These are phyloP conservation scores for Fusarium veterinarium DNA, from an alignment of 2,329 filamentous ascomycete genomes.

Conservation along the genomic window DNA sequence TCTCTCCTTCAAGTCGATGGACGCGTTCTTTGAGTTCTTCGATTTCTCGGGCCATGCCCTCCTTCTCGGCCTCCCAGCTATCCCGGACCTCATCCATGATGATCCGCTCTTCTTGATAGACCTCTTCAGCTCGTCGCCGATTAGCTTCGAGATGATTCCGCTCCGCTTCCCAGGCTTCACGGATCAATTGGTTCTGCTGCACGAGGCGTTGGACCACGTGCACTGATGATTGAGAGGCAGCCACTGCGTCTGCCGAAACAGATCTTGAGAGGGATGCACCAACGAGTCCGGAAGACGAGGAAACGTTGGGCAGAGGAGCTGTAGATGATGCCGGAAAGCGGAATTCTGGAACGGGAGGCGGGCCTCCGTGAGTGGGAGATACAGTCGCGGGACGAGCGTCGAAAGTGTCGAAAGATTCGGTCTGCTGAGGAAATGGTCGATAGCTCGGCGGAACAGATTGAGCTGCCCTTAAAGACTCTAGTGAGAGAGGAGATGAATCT, in stretches of 20 bases:
- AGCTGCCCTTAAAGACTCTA: slow-evolving; percentile 42
- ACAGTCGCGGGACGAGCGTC: slow-evolving; percentile 28
- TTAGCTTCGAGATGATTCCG: slow-evolving; percentile 65
- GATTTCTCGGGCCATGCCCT: slow-evolving; percentile 55
- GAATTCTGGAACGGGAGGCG: slow-evolving; percentile 20
- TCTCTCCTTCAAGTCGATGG: slow-evolving; percentile 52
- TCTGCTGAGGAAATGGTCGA: slow-evolving; percentile 27
- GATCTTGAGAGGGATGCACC: slow-evolving; percentile 45
- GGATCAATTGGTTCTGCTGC: slow-evolving; percentile 56
- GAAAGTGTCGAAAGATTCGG: slow-evolving; percentile 23
- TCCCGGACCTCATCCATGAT: slow-evolving; percentile 65
- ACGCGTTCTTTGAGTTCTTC: slow-evolving; percentile 55
- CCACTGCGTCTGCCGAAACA: slow-evolving; percentile 47
- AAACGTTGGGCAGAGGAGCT: slow-evolving; percentile 36
- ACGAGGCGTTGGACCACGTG: slow-evolving; percentile 55
- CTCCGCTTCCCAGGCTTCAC: slow-evolving; percentile 65
- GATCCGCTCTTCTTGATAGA: slow-evolving; percentile 65
- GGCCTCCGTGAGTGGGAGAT: slow-evolving; percentile 34
- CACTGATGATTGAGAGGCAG: slow-evolving; percentile 47
- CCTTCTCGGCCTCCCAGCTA: slow-evolving; percentile 60
- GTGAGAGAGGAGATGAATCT: slow-evolving; percentile 38
- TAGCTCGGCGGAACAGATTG: slow-evolving; percentile 32
- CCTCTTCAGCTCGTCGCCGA: slow-evolving; percentile 63
- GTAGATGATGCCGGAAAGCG: slow-evolving; percentile 37
- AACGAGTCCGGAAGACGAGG: slow-evolving; percentile 32